phyloP scores from a whole-genome alignment of 768 basidiomycete genomes.

The Hericium erinaceus region DNA sequence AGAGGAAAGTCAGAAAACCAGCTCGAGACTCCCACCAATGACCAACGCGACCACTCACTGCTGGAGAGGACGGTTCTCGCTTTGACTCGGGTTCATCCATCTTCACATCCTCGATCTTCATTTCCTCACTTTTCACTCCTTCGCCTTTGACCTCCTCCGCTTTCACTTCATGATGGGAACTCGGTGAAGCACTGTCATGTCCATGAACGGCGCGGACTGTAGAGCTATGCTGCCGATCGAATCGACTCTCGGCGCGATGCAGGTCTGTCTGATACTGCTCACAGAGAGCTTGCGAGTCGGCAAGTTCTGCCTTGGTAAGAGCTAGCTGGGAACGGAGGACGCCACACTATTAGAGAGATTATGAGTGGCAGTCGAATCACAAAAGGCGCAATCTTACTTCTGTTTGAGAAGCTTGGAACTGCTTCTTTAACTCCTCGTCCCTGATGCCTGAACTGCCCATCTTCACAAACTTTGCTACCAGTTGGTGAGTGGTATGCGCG shows the following conservation, averaged over 20 bases:
- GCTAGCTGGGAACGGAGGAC: constrained; percentile 51
- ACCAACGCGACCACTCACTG: constrained; percentile 55
- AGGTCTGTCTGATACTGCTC: constrained; percentile 44
- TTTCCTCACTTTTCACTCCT: constrained; percentile 17
- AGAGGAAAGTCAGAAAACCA: constrained; percentile 32
- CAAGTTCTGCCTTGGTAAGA: constrained; percentile 37
- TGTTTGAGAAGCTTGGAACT: constrained; percentile 45
- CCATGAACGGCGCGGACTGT: constrained; percentile 27
- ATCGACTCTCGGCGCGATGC: constrained; percentile 45
- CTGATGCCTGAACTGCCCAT: constrained; percentile 26
- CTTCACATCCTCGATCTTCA: constrained; percentile 37
- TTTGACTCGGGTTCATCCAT: neutral
- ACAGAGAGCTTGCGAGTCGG: constrained; percentile 40
- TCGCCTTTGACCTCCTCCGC: constrained; percentile 6
- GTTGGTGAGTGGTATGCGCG: constrained; percentile 45
- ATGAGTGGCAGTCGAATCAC: constrained; percentile 5
- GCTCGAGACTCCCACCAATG: constrained; percentile 55
- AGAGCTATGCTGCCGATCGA: constrained; percentile 50
- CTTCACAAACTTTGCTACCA: constrained; percentile 50
- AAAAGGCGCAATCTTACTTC: constrained; percentile 37
- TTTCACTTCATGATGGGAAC: constrained; percentile 1
- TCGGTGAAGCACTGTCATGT: constrained; percentile 3
- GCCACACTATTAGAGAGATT: constrained; percentile 32
- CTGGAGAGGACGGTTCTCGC: constrained; percentile 44
- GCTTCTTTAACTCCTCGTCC: constrained; percentile 31